Evolutionary conservation across 129 eudicot genomes (phyloP).

Genomic region (Pulicaria dysenterica): DNA sequence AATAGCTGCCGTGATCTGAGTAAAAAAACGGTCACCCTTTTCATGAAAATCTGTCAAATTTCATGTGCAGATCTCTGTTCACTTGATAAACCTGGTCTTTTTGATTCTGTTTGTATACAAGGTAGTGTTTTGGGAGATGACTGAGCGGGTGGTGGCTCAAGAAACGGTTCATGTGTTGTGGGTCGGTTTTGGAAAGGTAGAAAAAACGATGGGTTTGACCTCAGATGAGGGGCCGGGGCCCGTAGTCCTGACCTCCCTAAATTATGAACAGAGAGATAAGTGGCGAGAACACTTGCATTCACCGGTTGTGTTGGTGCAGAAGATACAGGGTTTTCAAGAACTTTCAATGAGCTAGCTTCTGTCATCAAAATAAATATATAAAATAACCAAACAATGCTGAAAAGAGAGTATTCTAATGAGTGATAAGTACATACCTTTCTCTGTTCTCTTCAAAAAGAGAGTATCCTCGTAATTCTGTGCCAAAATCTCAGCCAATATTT

Average conservation of each 20-base stretch:
- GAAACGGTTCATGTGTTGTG: neutral
- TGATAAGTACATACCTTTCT: slow-evolving; percentile 36
- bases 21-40: slow-evolving; percentile 13
- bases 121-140: slow-evolving; percentile 21
- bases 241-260: slow-evolving; percentile 15
- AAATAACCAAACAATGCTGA: neutral
- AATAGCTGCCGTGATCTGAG: slow-evolving; percentile 20
- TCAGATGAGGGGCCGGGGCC: slow-evolving; percentile 62
- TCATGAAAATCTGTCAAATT: slow-evolving; percentile 10
- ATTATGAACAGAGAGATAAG: neutral
- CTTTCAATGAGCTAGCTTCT: slow-evolving; percentile 11
- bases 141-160: neutral
- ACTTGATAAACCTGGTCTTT: neutral
- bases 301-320: slow-evolving; percentile 6
- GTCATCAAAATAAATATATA: slow-evolving; percentile 22
- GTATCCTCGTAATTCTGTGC: slow-evolving; percentile 6
- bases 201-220: slow-evolving; percentile 24
- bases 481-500: slow-evolving; percentile 50
- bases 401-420: neutral
- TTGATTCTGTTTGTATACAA: neutral
- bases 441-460: slow-evolving; percentile 10
- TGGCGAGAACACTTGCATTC: neutral
- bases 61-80: neutral
- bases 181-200: slow-evolving; percentile 16
- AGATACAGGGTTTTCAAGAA: slow-evolving; percentile 21